Percentiles rank a stretch among this genome's conserved stretches.
These are phyloP conservation scores for Fistulina hepatica DNA, from an alignment of 1,284 basidiomycete species.

Conservation along the genomic window DNA sequence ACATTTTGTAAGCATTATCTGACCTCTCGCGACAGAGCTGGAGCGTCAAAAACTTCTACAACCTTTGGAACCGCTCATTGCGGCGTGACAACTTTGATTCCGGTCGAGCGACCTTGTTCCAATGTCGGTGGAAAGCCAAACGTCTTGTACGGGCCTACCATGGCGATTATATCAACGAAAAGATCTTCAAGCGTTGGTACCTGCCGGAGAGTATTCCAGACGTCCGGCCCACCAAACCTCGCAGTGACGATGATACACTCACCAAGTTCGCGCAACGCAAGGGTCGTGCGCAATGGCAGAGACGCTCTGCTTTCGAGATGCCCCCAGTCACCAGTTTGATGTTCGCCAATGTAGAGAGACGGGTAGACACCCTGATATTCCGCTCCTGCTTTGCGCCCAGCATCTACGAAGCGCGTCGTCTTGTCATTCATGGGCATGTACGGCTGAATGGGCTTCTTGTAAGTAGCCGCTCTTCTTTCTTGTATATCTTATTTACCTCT, in stretches of 20 bases:
- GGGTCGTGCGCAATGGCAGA: slow-evolving; percentile 56
- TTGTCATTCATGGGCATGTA: slow-evolving; percentile 85
- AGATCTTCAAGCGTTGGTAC: slow-evolving; percentile 93
- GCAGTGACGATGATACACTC: slow-evolving; percentile 35
- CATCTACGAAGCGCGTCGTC: slow-evolving; percentile 79
- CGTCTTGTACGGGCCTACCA: slow-evolving; percentile 91
- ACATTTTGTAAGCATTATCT: slow-evolving; percentile 11
- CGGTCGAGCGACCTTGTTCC: slow-evolving; percentile 63
- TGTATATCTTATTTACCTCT: slow-evolving; percentile 4
- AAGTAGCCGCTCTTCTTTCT: slow-evolving; percentile 1
- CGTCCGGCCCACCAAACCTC: slow-evolving; percentile 51
- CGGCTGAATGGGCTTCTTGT: slow-evolving; percentile 86
- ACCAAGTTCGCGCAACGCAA: slow-evolving; percentile 52
- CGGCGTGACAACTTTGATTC: slow-evolving; percentile 47
- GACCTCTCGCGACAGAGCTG: slow-evolving; percentile 85
- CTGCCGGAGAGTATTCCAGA: slow-evolving; percentile 82
- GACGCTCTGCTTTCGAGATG: no score
- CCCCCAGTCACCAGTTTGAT: slow-evolving; percentile 80
- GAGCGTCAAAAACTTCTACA: slow-evolving; percentile 70
- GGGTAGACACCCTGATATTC: slow-evolving; percentile 90
- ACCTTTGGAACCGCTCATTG: slow-evolving; percentile 50
- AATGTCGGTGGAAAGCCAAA: slow-evolving; percentile 89
- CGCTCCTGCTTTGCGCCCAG: slow-evolving; percentile 84
- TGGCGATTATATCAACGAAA: slow-evolving; percentile 90
- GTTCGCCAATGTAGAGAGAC: slow-evolving; percentile 86